Base-by-base conservation (phyloP, 768 basidiomycete genomes). In the Phylloporus sp. region DNA sequence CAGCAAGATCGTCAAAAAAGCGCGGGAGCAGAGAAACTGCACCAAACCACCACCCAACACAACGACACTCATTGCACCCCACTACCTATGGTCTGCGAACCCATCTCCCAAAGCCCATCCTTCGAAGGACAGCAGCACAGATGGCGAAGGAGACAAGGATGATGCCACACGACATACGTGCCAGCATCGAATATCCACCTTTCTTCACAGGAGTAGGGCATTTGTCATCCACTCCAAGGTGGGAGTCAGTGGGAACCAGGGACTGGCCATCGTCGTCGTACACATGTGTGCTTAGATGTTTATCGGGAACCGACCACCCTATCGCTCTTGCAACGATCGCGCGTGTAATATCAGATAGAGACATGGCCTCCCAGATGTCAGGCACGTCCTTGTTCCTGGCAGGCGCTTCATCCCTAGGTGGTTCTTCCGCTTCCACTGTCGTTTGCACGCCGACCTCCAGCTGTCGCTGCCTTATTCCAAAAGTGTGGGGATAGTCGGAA, bases 141-240 rank as follows among this genome's bases (percentile, higher is more conserved):
- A 68, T 35, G 20, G 62, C 58, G 24, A 68, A 62, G 20, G 67
- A 70, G 39, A 70, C 43, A 31, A 62, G 13, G 22, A 68, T 34
- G 18, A 70, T 38, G 12, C 18, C 50, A 47, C 59, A 68, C 6
- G 67, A 60, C 43, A 60, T 29, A 26, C 53, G 64, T 18, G 38
- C 47, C 12, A 57, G 16, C 4, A 43, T 38, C 13, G 56, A 45
- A 16, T 32, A 27, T 18, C 36, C 45, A 28, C 20, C 28, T 43
- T 28, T 44, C 48, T 49, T 65, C 9, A 11, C 45, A 1, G 51
- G 49, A 31, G 58, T 38, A 24, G 11, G 28, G 28, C 35, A 45
- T 7, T 22, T 40, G 24, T 53, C 32, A 5, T 51, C 45, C 26
- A 32, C 13, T 41, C 31, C 52, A 4, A 38, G 29, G 38, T 5